Evolutionary conservation across 2,329 filamentous ascomycete genomes (phyloP).

Genomic region (Fusarium piperis): DNA sequence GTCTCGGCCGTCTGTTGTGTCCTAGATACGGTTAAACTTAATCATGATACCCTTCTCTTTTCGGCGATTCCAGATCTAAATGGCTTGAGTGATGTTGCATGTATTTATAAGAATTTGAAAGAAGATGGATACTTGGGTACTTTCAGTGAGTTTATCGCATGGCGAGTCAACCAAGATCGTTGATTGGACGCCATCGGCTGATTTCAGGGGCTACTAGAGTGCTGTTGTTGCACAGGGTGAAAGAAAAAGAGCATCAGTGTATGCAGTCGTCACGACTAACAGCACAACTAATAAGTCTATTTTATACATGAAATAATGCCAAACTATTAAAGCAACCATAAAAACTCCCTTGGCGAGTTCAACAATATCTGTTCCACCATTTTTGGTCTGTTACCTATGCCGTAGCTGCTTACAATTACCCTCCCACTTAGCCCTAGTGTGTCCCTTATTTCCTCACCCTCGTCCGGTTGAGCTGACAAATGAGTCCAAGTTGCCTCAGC

Average conservation of each 20-base stretch:
- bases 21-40: neutral
- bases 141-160: neutral
- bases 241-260: neutral
- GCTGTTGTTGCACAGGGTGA: neutral
- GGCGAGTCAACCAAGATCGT: neutral
- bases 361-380: neutral
- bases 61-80: neutral
- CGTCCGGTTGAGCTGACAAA: slow-evolving; percentile 24
- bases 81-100: neutral
- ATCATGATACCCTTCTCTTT: neutral
- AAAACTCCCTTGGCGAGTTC: neutral
- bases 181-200: neutral
- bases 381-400: neutral
- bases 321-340: neutral
- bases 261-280: neutral
- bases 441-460: neutral
- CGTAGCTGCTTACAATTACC: neutral
- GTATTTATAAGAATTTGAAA: neutral
- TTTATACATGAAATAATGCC: neutral
- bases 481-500: slow-evolving; percentile 11
- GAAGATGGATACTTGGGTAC: neutral
- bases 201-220: neutral
- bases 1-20: neutral
- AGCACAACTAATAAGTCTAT: neutral
- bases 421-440: neutral